Evolutionary conservation across 164 flowering plant genomes (phyloP).

Genomic region (Protea cynaroides): DNA sequence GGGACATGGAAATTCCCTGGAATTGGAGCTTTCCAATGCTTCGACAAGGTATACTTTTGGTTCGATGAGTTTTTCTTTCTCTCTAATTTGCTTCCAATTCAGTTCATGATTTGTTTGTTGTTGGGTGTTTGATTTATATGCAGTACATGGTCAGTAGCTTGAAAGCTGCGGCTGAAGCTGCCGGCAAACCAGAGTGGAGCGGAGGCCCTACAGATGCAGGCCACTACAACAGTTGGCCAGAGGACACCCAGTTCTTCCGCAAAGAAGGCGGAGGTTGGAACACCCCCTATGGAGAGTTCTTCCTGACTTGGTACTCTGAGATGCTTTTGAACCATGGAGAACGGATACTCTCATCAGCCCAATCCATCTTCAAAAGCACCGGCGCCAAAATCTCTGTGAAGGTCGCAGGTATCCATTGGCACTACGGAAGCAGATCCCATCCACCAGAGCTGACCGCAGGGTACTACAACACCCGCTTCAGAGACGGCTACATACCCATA

Average conservation of each 20-base stretch:
- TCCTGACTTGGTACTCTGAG: conserved; percentile 89
- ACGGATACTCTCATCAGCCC: conserved; percentile 56
- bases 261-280: conserved; percentile 82
- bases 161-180: conserved; percentile 82
- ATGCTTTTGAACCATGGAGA: conserved; percentile 88
- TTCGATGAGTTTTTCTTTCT: not conserved
- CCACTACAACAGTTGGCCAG: conserved; percentile 90
- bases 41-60: conserved; percentile 68
- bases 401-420: conserved; percentile 96
- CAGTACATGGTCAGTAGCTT: conserved; percentile 85
- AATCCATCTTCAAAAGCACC: conserved; percentile 33
- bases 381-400: conserved; percentile 78
- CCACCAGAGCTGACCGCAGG: conserved; percentile 99
- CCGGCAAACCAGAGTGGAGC: conserved; percentile 90
- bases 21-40: conserved; percentile 95
- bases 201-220: conserved; percentile 95
- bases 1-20: conserved; percentile 97
- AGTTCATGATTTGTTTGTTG: too few species aligned
- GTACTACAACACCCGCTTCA: conserved; percentile 80
- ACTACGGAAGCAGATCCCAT: conserved; percentile 83
- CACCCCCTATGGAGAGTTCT: conserved; percentile 71
- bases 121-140: conserved; percentile 21
- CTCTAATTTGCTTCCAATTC: not conserved
- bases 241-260: conserved; percentile 74
- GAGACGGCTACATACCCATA: conserved; percentile 83